Base-by-base conservation (phyloP, 2,329 filamentous ascomycete genomes). In the Domatiomyces catenatus region DNA sequence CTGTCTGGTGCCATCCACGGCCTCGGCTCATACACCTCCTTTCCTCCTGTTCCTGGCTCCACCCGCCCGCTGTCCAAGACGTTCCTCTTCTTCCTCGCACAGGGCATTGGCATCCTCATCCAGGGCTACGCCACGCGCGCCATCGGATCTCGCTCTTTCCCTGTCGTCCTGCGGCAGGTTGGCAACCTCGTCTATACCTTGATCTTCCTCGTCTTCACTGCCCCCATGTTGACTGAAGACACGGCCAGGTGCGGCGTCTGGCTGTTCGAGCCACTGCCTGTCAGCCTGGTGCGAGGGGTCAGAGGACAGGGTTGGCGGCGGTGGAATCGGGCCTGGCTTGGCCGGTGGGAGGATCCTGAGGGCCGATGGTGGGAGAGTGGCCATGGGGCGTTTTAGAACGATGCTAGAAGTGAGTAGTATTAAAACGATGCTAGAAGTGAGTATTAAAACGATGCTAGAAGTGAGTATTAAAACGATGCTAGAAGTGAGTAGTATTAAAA, bases 191-290 rank as follows among this genome's bases (percentile, higher is more conserved):
- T 72, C 0, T 83, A 81, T 56, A 75, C 80, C 1, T 55, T 80
- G 4, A 58, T 63, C 0, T 95, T 86, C 86, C 68, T 93, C 53
- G 77, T 80, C 50, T 63, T 71, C 15, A 90, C 85, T 0, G 75
- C 76, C 0, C 71, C 71, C 42, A 64, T 80, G 36, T 72, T 94
- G n/a, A 71, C 80, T 8, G 79, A 94, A 61, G 89, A 95, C 60
- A 80, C 94, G 62, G 75, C 81, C 0, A 72, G 75, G 8, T 76
- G 79, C 0, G 87, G 86, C 0, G 61, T 94, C 0, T 94, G 85
- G 84, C 66, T 93, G 12, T 79, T 80, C 54, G 87, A 95, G 65
- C 86, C 87, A 0, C 67, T 94, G n/a, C 86, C 88, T 0, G 56
- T 90, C 7, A 93, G 86, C 49, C 62, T 75, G 0, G 61, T 88